A percentile compares a stretch with the other conserved stretches of the same genome.
phyloP scores from a whole-genome alignment of 257 asterid species.

The Marsdenia floribunda region DNA sequence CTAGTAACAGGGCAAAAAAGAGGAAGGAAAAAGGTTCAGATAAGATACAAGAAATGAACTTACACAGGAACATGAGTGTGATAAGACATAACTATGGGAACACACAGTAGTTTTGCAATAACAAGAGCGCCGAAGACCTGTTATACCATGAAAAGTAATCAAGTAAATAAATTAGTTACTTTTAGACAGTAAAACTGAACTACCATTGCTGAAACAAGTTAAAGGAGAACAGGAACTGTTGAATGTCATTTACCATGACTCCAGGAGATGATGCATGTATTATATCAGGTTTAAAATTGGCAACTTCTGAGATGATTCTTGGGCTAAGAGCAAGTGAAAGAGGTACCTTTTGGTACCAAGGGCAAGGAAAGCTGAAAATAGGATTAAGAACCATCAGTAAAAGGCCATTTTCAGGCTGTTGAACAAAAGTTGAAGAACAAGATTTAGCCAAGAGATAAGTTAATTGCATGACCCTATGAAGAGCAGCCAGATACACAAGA shows the following conservation, averaged over 20 bases:
- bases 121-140: slow-evolving; percentile 93
- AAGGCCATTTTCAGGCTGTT: slow-evolving; percentile 5
- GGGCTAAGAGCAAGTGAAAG: slow-evolving; percentile 98
- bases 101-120: slow-evolving; percentile 73
- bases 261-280: slow-evolving; percentile 99
- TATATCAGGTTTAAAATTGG: slow-evolving; percentile 89
- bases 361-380: slow-evolving; percentile 80
- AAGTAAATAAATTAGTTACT: neutral
- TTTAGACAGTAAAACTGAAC: neutral
- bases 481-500: neutral
- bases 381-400: slow-evolving; percentile 14
- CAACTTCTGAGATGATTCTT: slow-evolving; percentile 90
- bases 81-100: slow-evolving; percentile 90
- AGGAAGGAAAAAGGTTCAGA: neutral
- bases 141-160: neutral
- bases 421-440: neutral
- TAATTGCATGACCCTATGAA: neutral
- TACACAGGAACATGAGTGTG: slow-evolving; percentile 99
- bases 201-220: neutral
- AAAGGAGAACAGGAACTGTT: slow-evolving; percentile 11
- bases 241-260: slow-evolving; percentile 55
- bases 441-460: neutral
- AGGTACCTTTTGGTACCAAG: slow-evolving; percentile 87
- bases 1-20: neutral
- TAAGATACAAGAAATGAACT: slow-evolving; percentile 15